A percentile compares a stretch with the other conserved stretches of the same genome.
Evolutionary conservation across 306 rosid species (phyloP).

Genomic region (Bauhinia variegata): DNA sequence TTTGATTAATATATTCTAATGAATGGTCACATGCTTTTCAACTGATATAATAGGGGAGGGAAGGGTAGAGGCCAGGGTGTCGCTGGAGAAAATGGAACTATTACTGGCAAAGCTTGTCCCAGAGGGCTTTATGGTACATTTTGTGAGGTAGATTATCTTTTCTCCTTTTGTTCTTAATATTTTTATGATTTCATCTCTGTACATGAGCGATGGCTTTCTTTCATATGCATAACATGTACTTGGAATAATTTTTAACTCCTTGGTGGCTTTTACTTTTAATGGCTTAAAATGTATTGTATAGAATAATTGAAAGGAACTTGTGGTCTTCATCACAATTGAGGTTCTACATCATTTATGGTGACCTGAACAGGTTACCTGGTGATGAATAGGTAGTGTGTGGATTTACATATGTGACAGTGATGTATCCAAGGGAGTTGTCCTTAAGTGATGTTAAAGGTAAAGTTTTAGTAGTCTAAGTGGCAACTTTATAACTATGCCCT

Average conservation of each 20-base stretch:
- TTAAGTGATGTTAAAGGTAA: neutral
- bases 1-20: neutral
- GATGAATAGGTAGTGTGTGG: constrained; percentile 7
- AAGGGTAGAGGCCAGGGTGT: constrained; percentile 62
- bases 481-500: neutral
- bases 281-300: constrained; percentile 2
- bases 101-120: constrained; percentile 88
- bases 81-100: constrained; percentile 77
- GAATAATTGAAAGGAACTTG: neutral
- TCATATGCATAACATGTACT: constrained; percentile 17
- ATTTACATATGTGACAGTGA: constrained; percentile 13
- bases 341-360: constrained; percentile 16
- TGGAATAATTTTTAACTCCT: neutral
- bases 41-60: constrained; percentile 76
- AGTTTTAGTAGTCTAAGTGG: neutral
- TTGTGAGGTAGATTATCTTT: constrained; percentile 63
- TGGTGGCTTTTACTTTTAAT: constrained; percentile 16
- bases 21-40: too few relatives aligned
- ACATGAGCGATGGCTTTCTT: constrained; percentile 6
- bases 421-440: neutral
- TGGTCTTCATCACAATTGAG: neutral
- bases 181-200: constrained; percentile 11
- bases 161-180: neutral
- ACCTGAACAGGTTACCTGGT: constrained; percentile 21
- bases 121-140: constrained; percentile 87